phyloP scores from a whole-genome alignment of 2,329 filamentous ascomycete genomes.

The Diaporthe citri region DNA sequence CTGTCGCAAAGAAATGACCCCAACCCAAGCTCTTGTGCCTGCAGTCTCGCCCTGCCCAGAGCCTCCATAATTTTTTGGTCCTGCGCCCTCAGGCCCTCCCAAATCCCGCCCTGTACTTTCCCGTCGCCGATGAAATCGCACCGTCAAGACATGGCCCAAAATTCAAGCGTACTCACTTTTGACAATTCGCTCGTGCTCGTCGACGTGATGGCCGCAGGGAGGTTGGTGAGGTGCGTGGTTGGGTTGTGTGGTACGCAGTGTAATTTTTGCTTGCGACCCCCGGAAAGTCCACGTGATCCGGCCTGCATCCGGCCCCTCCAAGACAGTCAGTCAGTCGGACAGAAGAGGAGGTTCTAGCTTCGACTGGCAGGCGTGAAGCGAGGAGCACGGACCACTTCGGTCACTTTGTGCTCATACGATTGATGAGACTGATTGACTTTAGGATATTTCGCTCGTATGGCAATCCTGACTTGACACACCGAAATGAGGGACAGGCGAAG shows the following conservation, averaged over 20 bases:
- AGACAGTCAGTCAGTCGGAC: background rate
- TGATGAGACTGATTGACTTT: background rate
- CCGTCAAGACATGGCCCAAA: conserved; percentile 22
- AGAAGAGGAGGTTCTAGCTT: conserved; percentile 14
- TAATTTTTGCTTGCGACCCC: conserved; percentile 36
- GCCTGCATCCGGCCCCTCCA: conserved; percentile 24
- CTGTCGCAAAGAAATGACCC: conserved; percentile 31
- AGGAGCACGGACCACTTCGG: conserved; percentile 34
- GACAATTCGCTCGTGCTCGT: conserved; percentile 37
- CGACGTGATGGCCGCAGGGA: conserved; percentile 33
- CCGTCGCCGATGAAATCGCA: conserved; percentile 16
- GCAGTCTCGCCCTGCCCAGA: conserved; percentile 22
- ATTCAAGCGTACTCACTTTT: conserved; percentile 38
- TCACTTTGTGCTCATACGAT: background rate
- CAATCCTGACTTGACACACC: background rate
- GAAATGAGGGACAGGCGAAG: background rate
- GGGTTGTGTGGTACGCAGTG: conserved; percentile 32
- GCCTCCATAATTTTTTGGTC: conserved; percentile 24
- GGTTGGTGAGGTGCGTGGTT: conserved; percentile 29
- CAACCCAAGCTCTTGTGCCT: conserved; percentile 30
- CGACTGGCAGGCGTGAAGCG: conserved; percentile 7
- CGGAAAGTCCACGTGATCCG: conserved; percentile 37
- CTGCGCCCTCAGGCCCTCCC: conserved; percentile 1
- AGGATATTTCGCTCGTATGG: background rate
- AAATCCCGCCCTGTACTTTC: background rate